These are phyloP conservation scores for Aquanectria penicillioides DNA, from an alignment of 2,329 filamentous ascomycete genomes.

Conservation along the genomic window DNA sequence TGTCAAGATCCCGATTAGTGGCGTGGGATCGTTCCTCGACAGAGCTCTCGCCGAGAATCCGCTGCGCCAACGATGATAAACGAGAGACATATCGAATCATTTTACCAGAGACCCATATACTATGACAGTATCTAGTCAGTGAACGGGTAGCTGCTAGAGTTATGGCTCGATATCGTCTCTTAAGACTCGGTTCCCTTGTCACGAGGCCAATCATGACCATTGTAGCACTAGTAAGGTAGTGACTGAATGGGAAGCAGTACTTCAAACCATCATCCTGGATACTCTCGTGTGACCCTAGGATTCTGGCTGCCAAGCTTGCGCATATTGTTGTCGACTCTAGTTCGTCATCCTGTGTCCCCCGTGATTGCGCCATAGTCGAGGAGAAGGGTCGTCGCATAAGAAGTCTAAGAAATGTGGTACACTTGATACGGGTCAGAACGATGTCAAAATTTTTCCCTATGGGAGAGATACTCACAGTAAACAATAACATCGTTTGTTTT, in stretches of 20 bases:
- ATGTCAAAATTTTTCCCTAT: neutral
- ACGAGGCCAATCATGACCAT: constrained; percentile 31
- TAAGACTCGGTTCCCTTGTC: constrained; percentile 21
- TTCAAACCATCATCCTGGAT: constrained; percentile 27
- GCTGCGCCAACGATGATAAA: constrained; percentile 17
- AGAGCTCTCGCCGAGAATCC: neutral
- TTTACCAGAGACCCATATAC: constrained; percentile 31
- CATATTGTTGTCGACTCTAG: constrained; percentile 23
- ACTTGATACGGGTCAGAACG: constrained; percentile 1
- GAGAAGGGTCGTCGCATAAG: constrained; percentile 26
- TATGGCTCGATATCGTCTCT: constrained; percentile 21
- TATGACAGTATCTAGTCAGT: constrained; percentile 28
- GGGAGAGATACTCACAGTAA: constrained; percentile 13
- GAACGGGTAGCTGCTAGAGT: constrained; percentile 20
- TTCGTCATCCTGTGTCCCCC: constrained; percentile 24
- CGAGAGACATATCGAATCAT: constrained; percentile 31
- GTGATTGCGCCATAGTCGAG: neutral
- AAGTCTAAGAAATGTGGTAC: constrained; percentile 29
- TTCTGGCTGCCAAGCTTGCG: constrained; percentile 24
- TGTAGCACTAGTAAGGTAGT: constrained; percentile 32
- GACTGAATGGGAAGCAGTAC: constrained; percentile 29
- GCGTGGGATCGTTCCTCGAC: neutral
- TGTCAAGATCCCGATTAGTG: neutral
- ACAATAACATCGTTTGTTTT: constrained; percentile 23
- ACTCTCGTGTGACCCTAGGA: constrained; percentile 24